Percentiles rank a stretch among this genome's conserved stretches.
Conservation (phyloP, 2,329 filamentous ascomycete genomes). For the Pseudophaeomoniella oleicola region DNA sequence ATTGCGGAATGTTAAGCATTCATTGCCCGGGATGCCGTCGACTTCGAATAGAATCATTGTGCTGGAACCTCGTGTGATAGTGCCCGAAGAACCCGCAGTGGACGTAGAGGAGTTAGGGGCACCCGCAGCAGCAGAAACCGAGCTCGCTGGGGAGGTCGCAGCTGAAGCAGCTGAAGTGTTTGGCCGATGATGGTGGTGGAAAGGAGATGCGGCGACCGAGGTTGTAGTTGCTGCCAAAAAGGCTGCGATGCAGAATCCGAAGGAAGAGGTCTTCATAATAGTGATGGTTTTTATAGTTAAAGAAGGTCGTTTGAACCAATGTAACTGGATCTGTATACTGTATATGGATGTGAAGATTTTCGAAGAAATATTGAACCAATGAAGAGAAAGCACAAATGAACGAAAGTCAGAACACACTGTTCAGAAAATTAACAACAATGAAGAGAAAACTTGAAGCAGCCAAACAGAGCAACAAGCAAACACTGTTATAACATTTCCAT, state of each 20-base stretch:
- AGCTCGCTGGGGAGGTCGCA: not conserved
- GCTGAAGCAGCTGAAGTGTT: not conserved
- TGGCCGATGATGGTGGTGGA: not conserved
- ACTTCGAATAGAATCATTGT: conserved; percentile 26
- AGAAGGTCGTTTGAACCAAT: no score
- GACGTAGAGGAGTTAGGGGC: no score
- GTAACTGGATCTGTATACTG: not conserved
- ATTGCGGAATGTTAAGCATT: conserved; percentile 25
- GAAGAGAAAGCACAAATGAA: not conserved
- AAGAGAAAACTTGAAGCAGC: no score
- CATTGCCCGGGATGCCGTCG: conserved; percentile 15
- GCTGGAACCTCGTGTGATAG: not conserved
- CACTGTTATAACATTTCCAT: no score
- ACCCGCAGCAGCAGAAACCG: not conserved
- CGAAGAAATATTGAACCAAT: not conserved
- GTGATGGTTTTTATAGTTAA: no score
- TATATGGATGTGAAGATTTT: not conserved
- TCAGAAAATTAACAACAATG: not conserved
- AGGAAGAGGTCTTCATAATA: not conserved
- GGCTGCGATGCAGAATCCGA: not conserved
- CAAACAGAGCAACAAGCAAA: no score
- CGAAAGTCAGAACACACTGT: not conserved
- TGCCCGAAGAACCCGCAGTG: no score
- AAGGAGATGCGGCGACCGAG: not conserved
- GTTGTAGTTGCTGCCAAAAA: not conserved